Percentiles rank a stretch among this genome's conserved stretches.
These are phyloP conservation scores for Xerocomus brunneocitrinus DNA, from an alignment of 768 basidiomycete species.

Conservation along the genomic window DNA sequence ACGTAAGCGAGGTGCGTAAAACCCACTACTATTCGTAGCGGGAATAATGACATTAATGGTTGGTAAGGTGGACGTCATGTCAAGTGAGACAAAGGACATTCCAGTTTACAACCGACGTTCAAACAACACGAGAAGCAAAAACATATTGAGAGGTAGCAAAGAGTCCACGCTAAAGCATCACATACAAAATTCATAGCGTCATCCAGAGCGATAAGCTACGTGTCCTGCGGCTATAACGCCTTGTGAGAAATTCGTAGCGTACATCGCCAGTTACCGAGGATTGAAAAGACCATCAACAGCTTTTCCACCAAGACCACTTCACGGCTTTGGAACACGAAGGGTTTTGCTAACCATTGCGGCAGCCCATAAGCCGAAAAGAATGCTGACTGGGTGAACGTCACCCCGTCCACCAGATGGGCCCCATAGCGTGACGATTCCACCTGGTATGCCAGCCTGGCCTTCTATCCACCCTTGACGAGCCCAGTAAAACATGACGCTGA, in stretches of 20 bases:
- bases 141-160: background rate
- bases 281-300: background rate
- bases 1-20: too few relatives aligned
- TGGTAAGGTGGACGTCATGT: too few relatives aligned
- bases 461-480: conserved; percentile 80
- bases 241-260: conserved; percentile 3
- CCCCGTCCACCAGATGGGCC: conserved; percentile 67
- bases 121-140: background rate
- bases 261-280: conserved; percentile 1
- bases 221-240: background rate
- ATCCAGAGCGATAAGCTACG: conserved; percentile 6
- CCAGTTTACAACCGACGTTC: background rate
- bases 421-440: conserved; percentile 72
- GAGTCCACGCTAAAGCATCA: conserved; percentile 4
- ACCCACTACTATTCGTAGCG: too few relatives aligned
- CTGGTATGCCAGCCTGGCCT: conserved; percentile 69
- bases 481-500: conserved; percentile 78
- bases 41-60: too few relatives aligned
- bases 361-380: conserved; percentile 84
- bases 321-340: conserved; percentile 76
- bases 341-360: conserved; percentile 99
- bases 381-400: conserved; percentile 76
- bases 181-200: conserved; percentile 13
- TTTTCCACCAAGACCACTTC: conserved; percentile 15
- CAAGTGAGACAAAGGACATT: background rate